Conservation (phyloP, 345 rosid genomes). For the Aegle marmelos region DNA sequence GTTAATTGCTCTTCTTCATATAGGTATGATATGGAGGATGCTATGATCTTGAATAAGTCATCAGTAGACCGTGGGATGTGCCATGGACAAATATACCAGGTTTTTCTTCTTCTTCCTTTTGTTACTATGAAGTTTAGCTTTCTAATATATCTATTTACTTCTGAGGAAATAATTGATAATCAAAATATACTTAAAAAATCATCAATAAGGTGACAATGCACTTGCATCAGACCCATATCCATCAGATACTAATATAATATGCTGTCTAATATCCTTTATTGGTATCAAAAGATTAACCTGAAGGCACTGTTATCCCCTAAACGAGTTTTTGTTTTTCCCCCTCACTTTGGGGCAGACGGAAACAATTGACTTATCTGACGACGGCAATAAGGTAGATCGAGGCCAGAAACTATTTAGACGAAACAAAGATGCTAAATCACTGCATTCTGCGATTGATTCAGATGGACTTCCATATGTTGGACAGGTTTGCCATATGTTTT, state of each 20-base stretch:
- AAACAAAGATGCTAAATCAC: slow-evolving; percentile 44
- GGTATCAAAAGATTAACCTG: not conserved
- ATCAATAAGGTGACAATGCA: not conserved
- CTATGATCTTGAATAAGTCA: slow-evolving; percentile 96
- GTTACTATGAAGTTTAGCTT: not conserved
- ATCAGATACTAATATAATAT: not conserved
- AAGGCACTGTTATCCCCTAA: not conserved
- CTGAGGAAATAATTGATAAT: not conserved
- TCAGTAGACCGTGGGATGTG: slow-evolving; percentile 94
- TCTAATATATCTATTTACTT: not conserved
- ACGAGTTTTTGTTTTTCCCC: not conserved
- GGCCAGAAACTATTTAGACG: slow-evolving; percentile 53
- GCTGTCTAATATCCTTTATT: not conserved
- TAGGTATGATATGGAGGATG: slow-evolving; percentile 99
- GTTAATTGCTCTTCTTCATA: slow-evolving; percentile 11
- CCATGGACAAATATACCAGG: slow-evolving; percentile 98
- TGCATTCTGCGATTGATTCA: slow-evolving; percentile 58
- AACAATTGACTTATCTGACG: slow-evolving; percentile 70
- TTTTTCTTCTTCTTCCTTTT: slow-evolving; percentile 20
- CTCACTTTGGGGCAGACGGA: slow-evolving; percentile 58
- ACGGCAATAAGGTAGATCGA: slow-evolving; percentile 43
- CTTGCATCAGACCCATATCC: not conserved
- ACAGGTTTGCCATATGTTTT: slow-evolving; percentile 51
- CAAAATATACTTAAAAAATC: not conserved
- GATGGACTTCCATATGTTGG: slow-evolving; percentile 97